Evolutionary conservation across 2,329 filamentous ascomycete genomes (phyloP).

Genomic region (Pestalotiopsis sp.): DNA sequence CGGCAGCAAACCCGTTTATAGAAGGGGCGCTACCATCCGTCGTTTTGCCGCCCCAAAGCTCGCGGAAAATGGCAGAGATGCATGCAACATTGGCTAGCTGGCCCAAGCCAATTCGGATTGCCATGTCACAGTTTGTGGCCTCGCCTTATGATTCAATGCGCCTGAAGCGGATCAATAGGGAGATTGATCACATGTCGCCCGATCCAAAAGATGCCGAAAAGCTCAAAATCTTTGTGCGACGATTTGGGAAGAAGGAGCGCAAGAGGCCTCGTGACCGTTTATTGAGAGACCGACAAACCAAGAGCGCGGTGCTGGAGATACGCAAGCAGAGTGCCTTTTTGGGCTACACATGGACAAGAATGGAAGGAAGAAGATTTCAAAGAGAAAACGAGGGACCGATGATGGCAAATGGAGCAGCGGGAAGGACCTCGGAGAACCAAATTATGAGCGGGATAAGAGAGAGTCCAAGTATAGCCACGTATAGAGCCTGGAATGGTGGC

Average conservation of each 20-base stretch:
- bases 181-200: slow-evolving; percentile 43
- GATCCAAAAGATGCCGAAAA: slow-evolving; percentile 35
- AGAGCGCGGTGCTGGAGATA: slow-evolving; percentile 72
- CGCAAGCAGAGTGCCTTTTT: slow-evolving; percentile 84
- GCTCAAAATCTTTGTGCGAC: slow-evolving; percentile 53
- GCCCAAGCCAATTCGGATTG: slow-evolving; percentile 41
- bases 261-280: slow-evolving; percentile 85
- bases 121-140: slow-evolving; percentile 48
- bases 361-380: slow-evolving; percentile 22
- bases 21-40: neutral
- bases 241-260: slow-evolving; percentile 65
- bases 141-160: slow-evolving; percentile 50
- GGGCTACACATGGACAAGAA: slow-evolving; percentile 82
- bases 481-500: slow-evolving; percentile 17
- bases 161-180: slow-evolving; percentile 51
- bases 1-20: neutral
- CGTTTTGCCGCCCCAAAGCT: slow-evolving; percentile 21
- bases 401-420: neutral
- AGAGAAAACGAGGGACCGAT: slow-evolving; percentile 1
- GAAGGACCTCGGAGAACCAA: neutral
- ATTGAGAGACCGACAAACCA: slow-evolving; percentile 71
- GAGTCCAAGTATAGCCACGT: slow-evolving; percentile 18
- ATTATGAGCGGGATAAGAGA: neutral
- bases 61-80: slow-evolving; percentile 31
- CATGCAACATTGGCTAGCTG: slow-evolving; percentile 39